These are phyloP conservation scores for Pleodorina starrii DNA, from an alignment of 139 green algal species.

Conservation along the genomic window DNA sequence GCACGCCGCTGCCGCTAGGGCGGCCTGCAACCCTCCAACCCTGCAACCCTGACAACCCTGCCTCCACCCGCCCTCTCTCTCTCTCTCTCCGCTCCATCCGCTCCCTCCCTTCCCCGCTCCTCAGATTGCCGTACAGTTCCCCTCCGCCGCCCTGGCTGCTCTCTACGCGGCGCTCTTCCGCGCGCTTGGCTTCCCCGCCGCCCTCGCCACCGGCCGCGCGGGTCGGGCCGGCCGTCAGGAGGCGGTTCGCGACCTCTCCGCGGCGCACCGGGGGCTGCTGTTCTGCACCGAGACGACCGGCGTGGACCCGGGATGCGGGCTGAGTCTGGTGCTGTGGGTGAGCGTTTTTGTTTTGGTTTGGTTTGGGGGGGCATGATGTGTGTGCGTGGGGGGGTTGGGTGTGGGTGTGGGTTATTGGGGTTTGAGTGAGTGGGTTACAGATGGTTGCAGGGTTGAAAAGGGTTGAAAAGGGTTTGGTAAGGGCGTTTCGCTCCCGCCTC, in stretches of 20 bases:
- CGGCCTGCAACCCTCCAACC: too few species aligned
- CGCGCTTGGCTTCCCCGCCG: constrained; percentile 39
- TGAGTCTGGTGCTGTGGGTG: constrained; percentile 35
- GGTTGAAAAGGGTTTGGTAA: too few species aligned
- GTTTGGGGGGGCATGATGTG: too few species aligned
- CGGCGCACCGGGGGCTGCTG: constrained; percentile 31
- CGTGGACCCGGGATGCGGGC: neutral
- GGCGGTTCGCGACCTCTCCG: constrained; percentile 14
- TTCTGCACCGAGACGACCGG: constrained; percentile 17
- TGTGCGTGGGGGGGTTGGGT: too few species aligned
- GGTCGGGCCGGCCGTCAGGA: neutral
- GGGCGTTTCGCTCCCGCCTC: too few species aligned
- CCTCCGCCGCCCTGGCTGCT: neutral
- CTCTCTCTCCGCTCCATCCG: neutral
- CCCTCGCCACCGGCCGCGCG: neutral
- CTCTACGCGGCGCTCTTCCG: constrained; percentile 20
- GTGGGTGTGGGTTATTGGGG: too few species aligned
- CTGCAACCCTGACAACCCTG: too few species aligned
- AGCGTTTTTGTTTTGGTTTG: too few species aligned
- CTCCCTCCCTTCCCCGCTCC: neutral
- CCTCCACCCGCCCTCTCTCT: neutral
- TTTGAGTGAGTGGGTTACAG: too few species aligned
- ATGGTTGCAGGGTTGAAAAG: too few species aligned
- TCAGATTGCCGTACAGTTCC: constrained; percentile 32
- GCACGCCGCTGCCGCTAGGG: too few species aligned